Evolutionary conservation across 148 eudicot genomes (phyloP).

Genomic region (Spergularia bocconei): DNA sequence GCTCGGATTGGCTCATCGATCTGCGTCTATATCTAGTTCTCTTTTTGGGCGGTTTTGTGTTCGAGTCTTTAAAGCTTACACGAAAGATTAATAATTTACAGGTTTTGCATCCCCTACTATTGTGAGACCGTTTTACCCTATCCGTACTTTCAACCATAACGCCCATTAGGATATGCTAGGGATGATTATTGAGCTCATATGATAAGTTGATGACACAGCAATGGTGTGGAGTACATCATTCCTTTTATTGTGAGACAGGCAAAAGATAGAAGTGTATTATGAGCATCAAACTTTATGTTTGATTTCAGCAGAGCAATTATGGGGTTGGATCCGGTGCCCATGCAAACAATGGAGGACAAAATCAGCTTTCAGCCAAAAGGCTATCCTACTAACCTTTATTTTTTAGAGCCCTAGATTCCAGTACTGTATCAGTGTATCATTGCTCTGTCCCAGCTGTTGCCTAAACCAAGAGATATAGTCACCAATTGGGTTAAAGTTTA

Average conservation of each 20-base stretch:
- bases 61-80: too few species aligned
- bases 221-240: conserved; percentile 13
- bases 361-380: conserved; percentile 39
- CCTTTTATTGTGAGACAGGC: conserved; percentile 13
- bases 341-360: conserved; percentile 41
- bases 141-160: too few species aligned
- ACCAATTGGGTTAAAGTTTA: not conserved
- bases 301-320: conserved; percentile 29
- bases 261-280: conserved; percentile 7
- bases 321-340: conserved; percentile 25
- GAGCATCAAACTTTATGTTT: not conserved
- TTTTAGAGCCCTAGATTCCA: conserved; percentile 37
- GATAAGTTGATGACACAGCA: conserved; percentile 1
- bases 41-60: too few species aligned
- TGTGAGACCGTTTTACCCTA: too few species aligned
- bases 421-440: conserved; percentile 21
- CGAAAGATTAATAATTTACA: too few species aligned
- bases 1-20: too few species aligned
- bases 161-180: too few species aligned
- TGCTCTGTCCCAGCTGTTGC: conserved; percentile 17
- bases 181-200: not conserved
- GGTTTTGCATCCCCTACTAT: too few species aligned
- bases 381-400: conserved; percentile 14
- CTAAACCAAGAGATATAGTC: conserved; percentile 25
- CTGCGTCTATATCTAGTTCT: too few species aligned